phyloP scores from a whole-genome alignment of 73 alveolate genomes.

The Paramecium biaurelia region DNA sequence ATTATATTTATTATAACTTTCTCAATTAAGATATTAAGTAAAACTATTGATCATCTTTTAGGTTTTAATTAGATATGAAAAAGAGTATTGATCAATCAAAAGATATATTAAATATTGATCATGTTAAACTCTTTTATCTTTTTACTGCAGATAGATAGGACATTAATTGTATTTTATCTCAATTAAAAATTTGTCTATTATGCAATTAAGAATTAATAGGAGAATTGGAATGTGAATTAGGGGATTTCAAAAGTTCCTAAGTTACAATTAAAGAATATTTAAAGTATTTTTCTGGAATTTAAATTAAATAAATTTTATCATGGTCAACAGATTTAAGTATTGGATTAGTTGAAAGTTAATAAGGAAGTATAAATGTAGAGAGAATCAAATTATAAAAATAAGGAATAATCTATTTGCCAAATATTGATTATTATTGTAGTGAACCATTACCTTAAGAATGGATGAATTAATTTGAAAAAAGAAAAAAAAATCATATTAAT shows the following conservation, averaged over 20 bases:
- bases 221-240: neutral
- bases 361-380: neutral
- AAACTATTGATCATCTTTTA: neutral
- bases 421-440: constrained; percentile 40
- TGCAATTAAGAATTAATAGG: constrained; percentile 42
- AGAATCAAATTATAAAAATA: neutral
- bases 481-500: neutral
- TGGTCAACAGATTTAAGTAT: constrained; percentile 39
- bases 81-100: neutral
- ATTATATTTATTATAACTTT: neutral
- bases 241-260: constrained; percentile 12
- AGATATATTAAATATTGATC: neutral
- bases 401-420: constrained; percentile 11
- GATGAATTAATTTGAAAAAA: constrained; percentile 38
- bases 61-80: constrained; percentile 30
- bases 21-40: constrained; percentile 15
- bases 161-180: neutral
- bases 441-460: constrained; percentile 64
- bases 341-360: neutral
- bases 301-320: constrained; percentile 15
- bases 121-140: constrained; percentile 47
- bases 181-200: neutral
- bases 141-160: constrained; percentile 18
- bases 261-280: constrained; percentile 37
- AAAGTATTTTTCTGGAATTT: constrained; percentile 35